Evolutionary conservation across 805 yeast genomes (phyloP).

Genomic region (Wickerhamomyces mucosus): DNA sequence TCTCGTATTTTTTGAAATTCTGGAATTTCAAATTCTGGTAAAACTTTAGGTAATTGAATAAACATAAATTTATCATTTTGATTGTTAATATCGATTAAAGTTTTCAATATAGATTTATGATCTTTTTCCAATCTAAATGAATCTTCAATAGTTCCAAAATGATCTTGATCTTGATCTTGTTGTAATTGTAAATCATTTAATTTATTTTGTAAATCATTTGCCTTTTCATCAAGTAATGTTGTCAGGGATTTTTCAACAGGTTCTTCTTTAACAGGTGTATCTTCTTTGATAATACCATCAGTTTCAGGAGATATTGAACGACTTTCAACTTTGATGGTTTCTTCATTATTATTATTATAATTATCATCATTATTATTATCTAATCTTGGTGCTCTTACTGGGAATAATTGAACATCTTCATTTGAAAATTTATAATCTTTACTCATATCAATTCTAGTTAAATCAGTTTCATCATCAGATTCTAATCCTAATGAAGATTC

Average conservation of each 20-base stretch:
- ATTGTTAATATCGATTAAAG: slow-evolving; percentile 20
- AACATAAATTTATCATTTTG: slow-evolving; percentile 25
- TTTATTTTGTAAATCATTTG: slow-evolving; percentile 19
- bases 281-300: slow-evolving; percentile 6
- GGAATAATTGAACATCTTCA: slow-evolving; percentile 51
- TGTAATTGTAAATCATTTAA: slow-evolving; percentile 20
- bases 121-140: slow-evolving; percentile 26
- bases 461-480: slow-evolving; percentile 32
- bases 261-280: slow-evolving; percentile 15
- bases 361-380: slow-evolving; percentile 40
- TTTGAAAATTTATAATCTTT: slow-evolving; percentile 39
- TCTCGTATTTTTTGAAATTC: no score
- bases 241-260: slow-evolving; percentile 10
- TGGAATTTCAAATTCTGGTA: slow-evolving; percentile 27
- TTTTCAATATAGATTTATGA: slow-evolving; percentile 25
- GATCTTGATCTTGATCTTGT: slow-evolving; percentile 22
- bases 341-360: slow-evolving; percentile 10
- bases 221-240: slow-evolving; percentile 15
- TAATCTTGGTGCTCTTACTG: slow-evolving; percentile 57
- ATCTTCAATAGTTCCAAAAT: slow-evolving; percentile 25
- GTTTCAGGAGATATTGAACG: slow-evolving; percentile 18
- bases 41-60: slow-evolving; percentile 28
- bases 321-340: slow-evolving; percentile 8
- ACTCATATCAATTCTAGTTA: slow-evolving; percentile 52
- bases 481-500: slow-evolving; percentile 19